Percentiles rank a stretch among this genome's conserved stretches.
These are phyloP conservation scores for Lyophyllum decastes DNA, from an alignment of 768 basidiomycete species.

Conservation along the genomic window DNA sequence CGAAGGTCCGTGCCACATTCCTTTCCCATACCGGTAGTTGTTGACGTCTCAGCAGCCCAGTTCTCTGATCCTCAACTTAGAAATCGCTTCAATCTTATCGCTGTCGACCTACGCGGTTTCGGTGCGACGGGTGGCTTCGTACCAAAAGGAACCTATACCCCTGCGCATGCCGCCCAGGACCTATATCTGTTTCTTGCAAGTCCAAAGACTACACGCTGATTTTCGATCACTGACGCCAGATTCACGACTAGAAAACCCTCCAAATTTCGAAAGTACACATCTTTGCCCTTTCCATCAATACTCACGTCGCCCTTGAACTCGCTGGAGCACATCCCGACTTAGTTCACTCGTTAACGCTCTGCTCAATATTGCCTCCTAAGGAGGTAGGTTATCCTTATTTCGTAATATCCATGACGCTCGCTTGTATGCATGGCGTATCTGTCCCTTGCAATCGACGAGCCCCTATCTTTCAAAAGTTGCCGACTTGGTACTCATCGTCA, in stretches of 20 bases:
- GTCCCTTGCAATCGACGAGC: not conserved
- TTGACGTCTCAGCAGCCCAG: conserved; percentile 24
- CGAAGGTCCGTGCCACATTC: conserved; percentile 30
- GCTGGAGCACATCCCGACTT: conserved; percentile 4
- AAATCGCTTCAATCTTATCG: conserved; percentile 36
- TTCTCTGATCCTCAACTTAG: conserved; percentile 35
- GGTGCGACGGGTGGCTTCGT: conserved; percentile 32
- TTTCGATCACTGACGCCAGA: not conserved
- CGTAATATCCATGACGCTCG: not conserved
- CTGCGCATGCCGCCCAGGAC: conserved; percentile 31
- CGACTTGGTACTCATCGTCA: not conserved
- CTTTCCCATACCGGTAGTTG: not conserved
- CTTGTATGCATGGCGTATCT: not conserved
- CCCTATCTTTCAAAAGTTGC: not conserved
- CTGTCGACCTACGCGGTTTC: conserved; percentile 33
- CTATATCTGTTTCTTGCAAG: conserved; percentile 33
- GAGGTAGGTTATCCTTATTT: conserved; percentile 2
- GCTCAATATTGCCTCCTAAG: conserved; percentile 1
- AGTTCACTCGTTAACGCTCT: conserved; percentile 9
- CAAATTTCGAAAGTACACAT: conserved; percentile 3
- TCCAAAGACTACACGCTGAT: not conserved
- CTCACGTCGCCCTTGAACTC: conserved; percentile 9
- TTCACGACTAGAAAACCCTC: not conserved
- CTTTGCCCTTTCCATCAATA: conserved; percentile 9
- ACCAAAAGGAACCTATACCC: conserved; percentile 23